Evolutionary conservation across 768 basidiomycete species (phyloP).

Genomic region (Tricholoma saponaceum): DNA sequence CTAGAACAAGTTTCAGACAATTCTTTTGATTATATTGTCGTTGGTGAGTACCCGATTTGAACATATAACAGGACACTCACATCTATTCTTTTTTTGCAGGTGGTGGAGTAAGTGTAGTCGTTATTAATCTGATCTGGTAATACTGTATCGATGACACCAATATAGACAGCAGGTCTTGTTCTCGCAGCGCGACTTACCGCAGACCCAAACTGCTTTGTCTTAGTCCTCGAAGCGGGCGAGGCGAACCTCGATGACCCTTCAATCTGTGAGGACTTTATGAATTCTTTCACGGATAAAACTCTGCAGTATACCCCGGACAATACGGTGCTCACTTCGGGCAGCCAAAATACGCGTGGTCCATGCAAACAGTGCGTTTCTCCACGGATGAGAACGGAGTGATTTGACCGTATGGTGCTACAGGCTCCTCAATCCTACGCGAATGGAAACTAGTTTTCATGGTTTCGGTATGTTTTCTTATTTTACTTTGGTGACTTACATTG

Average conservation of each 20-base stretch:
- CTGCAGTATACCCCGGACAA: not conserved
- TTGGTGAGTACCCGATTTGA: conserved; percentile 10
- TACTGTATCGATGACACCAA: not conserved
- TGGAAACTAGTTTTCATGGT: not conserved
- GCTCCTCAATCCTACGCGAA: not conserved
- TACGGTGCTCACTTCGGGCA: not conserved
- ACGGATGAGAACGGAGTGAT: not conserved
- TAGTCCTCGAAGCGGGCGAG: conserved; percentile 8
- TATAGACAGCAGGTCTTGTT: conserved; percentile 8
- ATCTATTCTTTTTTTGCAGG: not conserved
- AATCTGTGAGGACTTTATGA: not conserved
- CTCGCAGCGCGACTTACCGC: conserved; percentile 14
- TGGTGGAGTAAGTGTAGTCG: conserved; percentile 13
- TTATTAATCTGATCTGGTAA: not conserved
- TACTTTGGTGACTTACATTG: not conserved
- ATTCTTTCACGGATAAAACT: not conserved
- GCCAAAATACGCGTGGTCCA: not conserved
- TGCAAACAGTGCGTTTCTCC: not conserved
- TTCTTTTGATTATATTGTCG: conserved; percentile 27
- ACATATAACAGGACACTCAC: not conserved
- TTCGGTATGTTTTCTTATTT: not conserved
- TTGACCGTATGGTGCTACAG: not conserved
- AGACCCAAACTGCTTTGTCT: conserved; percentile 7
- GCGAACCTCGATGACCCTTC: not conserved
- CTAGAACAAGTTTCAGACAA: conserved; percentile 14